These are phyloP conservation scores for Fusarium equiseti DNA, from an alignment of 2,329 filamentous ascomycete genomes.

Conservation along the genomic window DNA sequence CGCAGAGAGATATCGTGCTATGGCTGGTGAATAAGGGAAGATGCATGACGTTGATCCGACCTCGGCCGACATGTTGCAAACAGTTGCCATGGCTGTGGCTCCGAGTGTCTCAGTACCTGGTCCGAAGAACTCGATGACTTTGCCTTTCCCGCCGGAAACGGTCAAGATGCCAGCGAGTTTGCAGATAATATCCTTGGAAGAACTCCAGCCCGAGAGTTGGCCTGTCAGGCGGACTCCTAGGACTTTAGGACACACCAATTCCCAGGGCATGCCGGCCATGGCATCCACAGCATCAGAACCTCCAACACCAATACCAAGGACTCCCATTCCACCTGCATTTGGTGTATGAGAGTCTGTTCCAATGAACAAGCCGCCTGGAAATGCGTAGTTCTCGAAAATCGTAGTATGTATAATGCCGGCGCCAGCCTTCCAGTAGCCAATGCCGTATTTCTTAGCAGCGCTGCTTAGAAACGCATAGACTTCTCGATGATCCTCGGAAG, in stretches of 20 bases:
- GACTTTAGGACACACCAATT: slow-evolving; percentile 81
- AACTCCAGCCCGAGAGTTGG: slow-evolving; percentile 51
- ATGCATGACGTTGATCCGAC: slow-evolving; percentile 54
- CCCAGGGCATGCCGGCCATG: slow-evolving; percentile 53
- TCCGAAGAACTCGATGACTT: slow-evolving; percentile 54
- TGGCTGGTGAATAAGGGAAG: slow-evolving; percentile 52
- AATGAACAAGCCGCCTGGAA: slow-evolving; percentile 53
- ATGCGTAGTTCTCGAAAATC: slow-evolving; percentile 56
- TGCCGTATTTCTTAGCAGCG: slow-evolving; percentile 59
- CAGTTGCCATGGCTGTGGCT: slow-evolving; percentile 54
- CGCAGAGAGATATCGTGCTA: slow-evolving; percentile 50
- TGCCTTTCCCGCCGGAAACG: slow-evolving; percentile 52
- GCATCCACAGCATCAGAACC: slow-evolving; percentile 61
- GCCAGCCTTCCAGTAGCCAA: slow-evolving; percentile 55
- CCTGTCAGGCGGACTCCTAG: slow-evolving; percentile 92
- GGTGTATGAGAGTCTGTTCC: slow-evolving; percentile 55
- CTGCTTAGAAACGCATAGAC: slow-evolving; percentile 56
- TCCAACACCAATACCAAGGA: slow-evolving; percentile 57
- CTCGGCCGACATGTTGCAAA: slow-evolving; percentile 55
- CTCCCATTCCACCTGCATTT: slow-evolving; percentile 53
- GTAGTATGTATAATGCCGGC: slow-evolving; percentile 56
- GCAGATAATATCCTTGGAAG: slow-evolving; percentile 51
- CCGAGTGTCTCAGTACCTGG: slow-evolving; percentile 50
- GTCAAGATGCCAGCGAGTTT: slow-evolving; percentile 53
- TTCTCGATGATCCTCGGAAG: slow-evolving; percentile 40